phyloP scores from a whole-genome alignment of 345 rosid genomes.

The Populus alba region DNA sequence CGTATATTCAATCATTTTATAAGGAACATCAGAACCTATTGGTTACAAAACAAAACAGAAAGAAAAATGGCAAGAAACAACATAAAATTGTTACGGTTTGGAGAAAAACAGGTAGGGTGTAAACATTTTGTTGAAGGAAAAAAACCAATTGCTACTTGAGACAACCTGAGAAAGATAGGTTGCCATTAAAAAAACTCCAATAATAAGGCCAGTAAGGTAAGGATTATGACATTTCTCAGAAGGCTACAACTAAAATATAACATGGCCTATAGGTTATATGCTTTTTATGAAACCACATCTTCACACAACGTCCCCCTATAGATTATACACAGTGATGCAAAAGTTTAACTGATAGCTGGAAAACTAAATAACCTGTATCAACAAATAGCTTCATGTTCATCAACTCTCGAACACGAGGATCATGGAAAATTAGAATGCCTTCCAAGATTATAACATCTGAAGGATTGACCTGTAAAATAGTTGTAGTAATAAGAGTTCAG shows the following conservation, averaged over 20 bases:
- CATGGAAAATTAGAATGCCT: slow-evolving; percentile 94
- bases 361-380: slow-evolving; percentile 68
- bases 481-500: slow-evolving; percentile 4
- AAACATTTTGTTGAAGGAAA: neutral
- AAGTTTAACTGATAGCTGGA: too few species aligned
- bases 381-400: slow-evolving; percentile 99
- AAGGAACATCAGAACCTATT: neutral
- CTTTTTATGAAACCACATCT: too few species aligned
- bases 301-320: too few species aligned
- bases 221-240: too few species aligned
- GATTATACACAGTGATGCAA: too few species aligned
- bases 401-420: slow-evolving; percentile 74
- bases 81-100: neutral
- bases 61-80: neutral
- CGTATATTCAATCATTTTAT: neutral
- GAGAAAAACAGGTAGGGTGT: neutral
- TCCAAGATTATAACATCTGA: slow-evolving; percentile 89
- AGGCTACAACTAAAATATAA: too few species aligned
- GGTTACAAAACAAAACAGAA: neutral
- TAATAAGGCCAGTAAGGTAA: too few species aligned
- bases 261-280: too few species aligned
- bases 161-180: neutral
- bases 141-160: neutral
- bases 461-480: slow-evolving; percentile 75
- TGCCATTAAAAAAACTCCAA: too few species aligned